A percentile compares a stretch with the other conserved stretches of the same genome.
Evolutionary conservation across 1,284 basidiomycete genomes (phyloP).

Genomic region (Tilletia caries): DNA sequence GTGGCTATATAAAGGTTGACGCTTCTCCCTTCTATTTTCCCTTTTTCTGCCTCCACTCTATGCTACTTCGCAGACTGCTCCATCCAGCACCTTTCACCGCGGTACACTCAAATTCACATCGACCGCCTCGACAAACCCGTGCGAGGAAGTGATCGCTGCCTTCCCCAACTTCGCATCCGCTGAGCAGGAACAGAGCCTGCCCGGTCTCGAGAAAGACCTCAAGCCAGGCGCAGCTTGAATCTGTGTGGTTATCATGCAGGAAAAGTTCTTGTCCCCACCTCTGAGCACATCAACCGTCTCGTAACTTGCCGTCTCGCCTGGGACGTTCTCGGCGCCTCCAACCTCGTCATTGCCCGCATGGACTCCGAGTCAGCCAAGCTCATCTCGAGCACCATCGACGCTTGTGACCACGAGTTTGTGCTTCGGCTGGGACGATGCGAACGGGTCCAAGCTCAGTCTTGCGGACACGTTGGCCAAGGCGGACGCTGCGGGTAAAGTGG

Average conservation of each 20-base stretch:
- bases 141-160: slow-evolving; percentile 33
- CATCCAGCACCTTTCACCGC: too few species aligned
- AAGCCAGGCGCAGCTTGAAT: slow-evolving; percentile 56
- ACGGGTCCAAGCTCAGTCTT: slow-evolving; percentile 28
- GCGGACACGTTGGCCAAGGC: slow-evolving; percentile 46
- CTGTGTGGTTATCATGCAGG: slow-evolving; percentile 93
- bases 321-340: slow-evolving; percentile 79
- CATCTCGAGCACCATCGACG: slow-evolving; percentile 77
- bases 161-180: slow-evolving; percentile 36
- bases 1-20: too few species aligned
- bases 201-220: slow-evolving; percentile 38
- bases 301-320: slow-evolving; percentile 80
- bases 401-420: slow-evolving; percentile 62
- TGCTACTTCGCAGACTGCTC: too few species aligned
- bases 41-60: too few species aligned
- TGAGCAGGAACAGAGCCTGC: slow-evolving; percentile 23
- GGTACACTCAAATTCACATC: too few species aligned
- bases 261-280: slow-evolving; percentile 84
- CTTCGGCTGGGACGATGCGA: slow-evolving; percentile 24
- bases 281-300: slow-evolving; percentile 77
- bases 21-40: too few species aligned
- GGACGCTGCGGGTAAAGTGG: slow-evolving; percentile 40
- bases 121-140: neutral
- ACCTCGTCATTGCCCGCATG: slow-evolving; percentile 83
- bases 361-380: slow-evolving; percentile 87